phyloP scores from a whole-genome alignment of 768 basidiomycete genomes.

The Boletus edulis region DNA sequence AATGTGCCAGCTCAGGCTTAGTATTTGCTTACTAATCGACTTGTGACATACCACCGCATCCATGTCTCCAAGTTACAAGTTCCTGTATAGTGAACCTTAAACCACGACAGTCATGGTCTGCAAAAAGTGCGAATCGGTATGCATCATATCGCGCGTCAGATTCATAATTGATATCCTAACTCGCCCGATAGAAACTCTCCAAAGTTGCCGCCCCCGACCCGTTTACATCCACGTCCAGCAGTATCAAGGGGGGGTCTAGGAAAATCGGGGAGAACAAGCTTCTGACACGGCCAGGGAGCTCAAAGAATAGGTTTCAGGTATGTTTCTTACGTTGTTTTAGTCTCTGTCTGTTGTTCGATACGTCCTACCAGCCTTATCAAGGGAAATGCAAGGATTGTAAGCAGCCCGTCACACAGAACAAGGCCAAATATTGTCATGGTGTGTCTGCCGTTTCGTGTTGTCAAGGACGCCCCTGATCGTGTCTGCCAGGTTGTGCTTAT shows the following conservation, averaged over 20 bases:
- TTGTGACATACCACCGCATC: not conserved
- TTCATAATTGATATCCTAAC: not conserved
- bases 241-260: constrained; percentile 77
- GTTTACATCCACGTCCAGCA: constrained; percentile 67
- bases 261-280: constrained; percentile 87
- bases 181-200: constrained; percentile 68
- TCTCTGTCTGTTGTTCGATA: not conserved
- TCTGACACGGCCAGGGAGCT: constrained; percentile 62
- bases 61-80: constrained; percentile 3
- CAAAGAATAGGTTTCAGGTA: constrained; percentile 78
- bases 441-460: constrained; percentile 21
- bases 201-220: constrained; percentile 90
- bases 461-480: constrained; percentile 3
- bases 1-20: too few relatives aligned
- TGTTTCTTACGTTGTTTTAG: constrained; percentile 24
- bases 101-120: constrained; percentile 63
- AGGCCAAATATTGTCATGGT: constrained; percentile 90
- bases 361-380: constrained; percentile 65
- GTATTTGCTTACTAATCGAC: constrained; percentile 18
- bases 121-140: constrained; percentile 78
- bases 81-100: not conserved
- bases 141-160: constrained; percentile 24
- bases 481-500: constrained; percentile 71
- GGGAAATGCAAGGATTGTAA: constrained; percentile 88
- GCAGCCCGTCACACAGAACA: constrained; percentile 79